Evolutionary conservation across 2,329 filamentous ascomycete genomes (phyloP).

Genomic region (Clonostachys rosea): DNA sequence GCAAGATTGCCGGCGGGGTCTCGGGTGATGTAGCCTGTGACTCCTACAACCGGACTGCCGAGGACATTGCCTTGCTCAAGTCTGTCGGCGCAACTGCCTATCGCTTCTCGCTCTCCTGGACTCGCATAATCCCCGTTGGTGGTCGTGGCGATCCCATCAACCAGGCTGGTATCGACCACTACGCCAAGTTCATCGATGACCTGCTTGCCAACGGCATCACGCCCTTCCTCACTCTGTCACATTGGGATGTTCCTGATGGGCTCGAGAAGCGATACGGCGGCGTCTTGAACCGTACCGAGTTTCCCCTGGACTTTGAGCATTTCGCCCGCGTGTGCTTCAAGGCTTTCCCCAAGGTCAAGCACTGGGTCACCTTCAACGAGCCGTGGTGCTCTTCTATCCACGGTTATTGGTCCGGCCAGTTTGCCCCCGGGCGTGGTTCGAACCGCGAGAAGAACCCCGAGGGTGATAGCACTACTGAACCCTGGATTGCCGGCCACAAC

Average conservation of each 20-base stretch:
- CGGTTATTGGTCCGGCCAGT: constrained; percentile 72
- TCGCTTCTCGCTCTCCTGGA: constrained; percentile 83
- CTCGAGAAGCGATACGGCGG: constrained; percentile 80
- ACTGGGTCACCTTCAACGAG: constrained; percentile 91
- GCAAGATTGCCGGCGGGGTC: constrained; percentile 76
- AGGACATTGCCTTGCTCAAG: constrained; percentile 77
- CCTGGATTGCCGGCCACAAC: constrained; percentile 80
- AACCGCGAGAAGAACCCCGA: constrained; percentile 66
- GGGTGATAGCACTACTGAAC: constrained; percentile 72
- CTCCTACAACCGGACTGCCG: constrained; percentile 74
- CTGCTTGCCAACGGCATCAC: constrained; percentile 71
- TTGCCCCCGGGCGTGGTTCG: constrained; percentile 79
- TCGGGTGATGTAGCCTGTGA: constrained; percentile 79
- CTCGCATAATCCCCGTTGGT: constrained; percentile 80
- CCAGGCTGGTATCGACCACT: constrained; percentile 71
- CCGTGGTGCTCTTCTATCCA: constrained; percentile 81
- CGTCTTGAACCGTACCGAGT: constrained; percentile 75
- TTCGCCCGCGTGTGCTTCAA: constrained; percentile 76
- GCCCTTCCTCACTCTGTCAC: constrained; percentile 79
- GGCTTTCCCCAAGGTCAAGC: constrained; percentile 70
- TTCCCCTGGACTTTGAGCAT: constrained; percentile 73
- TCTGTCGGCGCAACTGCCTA: constrained; percentile 69
- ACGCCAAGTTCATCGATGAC: constrained; percentile 74
- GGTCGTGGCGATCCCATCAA: constrained; percentile 80
- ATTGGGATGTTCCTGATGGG: constrained; percentile 82